Base-by-base conservation (phyloP, 208 protist species). In the Angomonas deanei region DNA sequence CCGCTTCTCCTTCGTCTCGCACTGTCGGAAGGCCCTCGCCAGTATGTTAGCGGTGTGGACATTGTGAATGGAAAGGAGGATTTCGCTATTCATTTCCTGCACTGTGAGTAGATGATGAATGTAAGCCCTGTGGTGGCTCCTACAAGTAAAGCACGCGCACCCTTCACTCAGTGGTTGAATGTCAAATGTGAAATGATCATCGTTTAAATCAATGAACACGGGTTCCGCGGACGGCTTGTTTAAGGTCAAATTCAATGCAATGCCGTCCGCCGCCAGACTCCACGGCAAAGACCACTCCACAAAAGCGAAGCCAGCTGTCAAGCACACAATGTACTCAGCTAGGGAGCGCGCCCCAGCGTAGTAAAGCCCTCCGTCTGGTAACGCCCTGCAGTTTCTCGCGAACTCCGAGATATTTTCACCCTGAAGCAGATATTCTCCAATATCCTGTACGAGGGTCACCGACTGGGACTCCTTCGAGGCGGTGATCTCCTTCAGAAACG, bases 41-140 rank as follows among this genome's bases (percentile, higher is more conserved):
- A 92, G 58, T 10, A 53, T 48, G 0, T 81, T 72, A 10, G 92
- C 49, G 13, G 64, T 53, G 5, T 68, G 53, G 10, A 94, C 55
- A 61, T 96, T 96, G 67, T 96, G 91, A 27, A 93, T 92, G 4
- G 61, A 54, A 26, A 96, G 76, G 26, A 96, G 61, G 50, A 90
- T 92, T 15, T 71, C 59, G 61, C 82, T 90, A 56, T 93, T 94
- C 87, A 96, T 96, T 61, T 96, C 91, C 47, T 94, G 87, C 32
- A 94, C 86, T 3, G 82, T 86, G 15, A 94, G 77, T 34, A 96
- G 70, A 55, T 96, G 91, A 50, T 94, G 88, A 28, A 96, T 54
- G 65, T 96, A 96, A 4, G 82, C 87, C 4, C 83, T 72, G 26
- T 68, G 77, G 72, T 96, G 87, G 10, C 84, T 66, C 47, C 50